Conservation (phyloP, 176 grass and related monocot species). For the Carex cristatella region DNA sequence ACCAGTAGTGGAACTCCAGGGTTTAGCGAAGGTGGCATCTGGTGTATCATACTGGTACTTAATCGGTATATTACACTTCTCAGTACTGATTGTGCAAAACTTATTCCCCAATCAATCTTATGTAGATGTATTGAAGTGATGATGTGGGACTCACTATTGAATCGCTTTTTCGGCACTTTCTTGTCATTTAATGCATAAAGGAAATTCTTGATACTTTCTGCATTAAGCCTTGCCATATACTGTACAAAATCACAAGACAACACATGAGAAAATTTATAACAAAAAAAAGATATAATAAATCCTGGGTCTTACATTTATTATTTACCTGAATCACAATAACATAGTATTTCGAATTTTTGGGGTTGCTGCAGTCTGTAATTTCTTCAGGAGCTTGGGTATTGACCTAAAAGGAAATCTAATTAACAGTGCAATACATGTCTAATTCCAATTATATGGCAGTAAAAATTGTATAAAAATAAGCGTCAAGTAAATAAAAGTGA, state of each 20-base stretch:
- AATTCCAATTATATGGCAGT: background rate
- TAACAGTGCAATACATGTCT: background rate
- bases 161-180: slow-evolving; percentile 84
- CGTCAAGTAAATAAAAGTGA: background rate
- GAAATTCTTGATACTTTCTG: slow-evolving; percentile 89
- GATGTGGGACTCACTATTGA: slow-evolving; percentile 74
- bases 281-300: background rate
- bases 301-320: slow-evolving; percentile 16
- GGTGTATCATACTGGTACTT: background rate
- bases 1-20: background rate
- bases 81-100: background rate
- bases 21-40: background rate
- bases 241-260: slow-evolving; percentile 36
- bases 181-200: slow-evolving; percentile 65
- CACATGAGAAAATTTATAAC: background rate
- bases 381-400: slow-evolving; percentile 66
- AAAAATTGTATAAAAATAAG: background rate
- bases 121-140: background rate
- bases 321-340: slow-evolving; percentile 84
- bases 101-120: background rate
- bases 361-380: slow-evolving; percentile 78
- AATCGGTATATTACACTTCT: background rate
- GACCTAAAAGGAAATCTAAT: slow-evolving; percentile 37
- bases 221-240: slow-evolving; percentile 85
- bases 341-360: slow-evolving; percentile 97